These are phyloP conservation scores for Pistacia integerrima DNA, from an alignment of 345 rosid genomes.

Conservation along the genomic window DNA sequence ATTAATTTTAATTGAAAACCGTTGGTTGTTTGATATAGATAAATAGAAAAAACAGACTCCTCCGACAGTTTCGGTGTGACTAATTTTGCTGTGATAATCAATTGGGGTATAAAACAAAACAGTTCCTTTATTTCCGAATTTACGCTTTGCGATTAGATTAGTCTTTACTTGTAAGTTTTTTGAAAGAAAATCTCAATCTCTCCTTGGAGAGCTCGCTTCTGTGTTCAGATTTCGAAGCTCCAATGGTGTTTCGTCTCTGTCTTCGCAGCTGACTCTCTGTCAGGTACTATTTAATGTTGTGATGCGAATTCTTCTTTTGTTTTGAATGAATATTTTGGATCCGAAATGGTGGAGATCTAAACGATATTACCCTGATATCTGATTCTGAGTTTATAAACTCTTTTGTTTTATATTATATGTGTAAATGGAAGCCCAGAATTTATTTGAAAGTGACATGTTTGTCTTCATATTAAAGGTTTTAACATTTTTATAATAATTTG, in stretches of 20 bases:
- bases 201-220: slow-evolving; percentile 30
- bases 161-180: not conserved
- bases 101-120: slow-evolving; percentile 27
- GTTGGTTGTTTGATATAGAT: not conserved
- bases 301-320: too few relatives aligned
- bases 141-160: slow-evolving; percentile 14
- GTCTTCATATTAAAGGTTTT: slow-evolving; percentile 7
- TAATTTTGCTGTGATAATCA: slow-evolving; percentile 24
- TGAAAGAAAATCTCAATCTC: not conserved
- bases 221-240: slow-evolving; percentile 14
- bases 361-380: not conserved
- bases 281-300: not conserved
- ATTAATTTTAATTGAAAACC: not conserved
- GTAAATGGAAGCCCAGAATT: not conserved
- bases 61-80: slow-evolving; percentile 41
- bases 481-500: too few relatives aligned
- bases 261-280: slow-evolving; percentile 21
- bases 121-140: slow-evolving; percentile 16
- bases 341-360: not conserved
- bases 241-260: slow-evolving; percentile 29
- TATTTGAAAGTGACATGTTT: slow-evolving; percentile 10
- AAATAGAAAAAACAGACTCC: slow-evolving; percentile 6
- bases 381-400: not conserved
- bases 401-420: not conserved
- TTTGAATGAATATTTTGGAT: not conserved